Evolutionary conservation across 371 early-diverging fungal species (phyloP).

Genomic region (Mucor velutinosus): DNA sequence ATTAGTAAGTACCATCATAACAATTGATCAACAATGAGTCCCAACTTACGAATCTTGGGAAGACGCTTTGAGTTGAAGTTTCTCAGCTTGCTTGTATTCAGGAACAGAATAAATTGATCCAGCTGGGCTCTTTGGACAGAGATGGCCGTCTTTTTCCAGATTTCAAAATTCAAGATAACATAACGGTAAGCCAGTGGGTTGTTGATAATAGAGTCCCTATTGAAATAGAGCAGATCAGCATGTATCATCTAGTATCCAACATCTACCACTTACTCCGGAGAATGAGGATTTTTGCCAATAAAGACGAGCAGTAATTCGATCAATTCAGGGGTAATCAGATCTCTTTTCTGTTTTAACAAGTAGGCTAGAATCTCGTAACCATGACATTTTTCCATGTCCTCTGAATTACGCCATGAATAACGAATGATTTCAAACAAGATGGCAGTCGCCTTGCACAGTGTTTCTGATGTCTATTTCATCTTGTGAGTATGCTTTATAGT

Average conservation of each 20-base stretch:
- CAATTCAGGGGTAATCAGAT: constrained; percentile 59
- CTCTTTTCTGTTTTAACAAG: constrained; percentile 65
- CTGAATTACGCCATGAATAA: constrained; percentile 72
- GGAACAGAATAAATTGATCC: constrained; percentile 66
- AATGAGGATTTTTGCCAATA: constrained; percentile 62
- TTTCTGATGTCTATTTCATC: constrained; percentile 48
- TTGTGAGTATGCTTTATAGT: not conserved
- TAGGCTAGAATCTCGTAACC: constrained; percentile 76
- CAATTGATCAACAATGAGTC: not conserved
- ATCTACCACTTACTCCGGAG: constrained; percentile 50
- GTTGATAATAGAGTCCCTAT: constrained; percentile 63
- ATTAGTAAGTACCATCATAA: not conserved
- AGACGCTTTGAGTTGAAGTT: constrained; percentile 64
- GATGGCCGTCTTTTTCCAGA: constrained; percentile 66
- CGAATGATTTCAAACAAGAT: constrained; percentile 66
- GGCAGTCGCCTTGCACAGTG: constrained; percentile 62
- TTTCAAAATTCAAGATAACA: constrained; percentile 71
- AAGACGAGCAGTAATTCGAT: constrained; percentile 65
- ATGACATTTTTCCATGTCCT: constrained; percentile 74
- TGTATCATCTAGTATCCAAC: not conserved
- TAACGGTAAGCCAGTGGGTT: constrained; percentile 71
- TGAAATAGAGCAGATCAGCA: not conserved
- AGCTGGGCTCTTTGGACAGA: constrained; percentile 67
- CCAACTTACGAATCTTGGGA: constrained; percentile 61
- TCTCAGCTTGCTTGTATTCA: constrained; percentile 59